A percentile compares a stretch with the other conserved stretches of the same genome.
Conservation (phyloP, 176 grass and related monocot genomes). For the Oryza glaberrima region DNA sequence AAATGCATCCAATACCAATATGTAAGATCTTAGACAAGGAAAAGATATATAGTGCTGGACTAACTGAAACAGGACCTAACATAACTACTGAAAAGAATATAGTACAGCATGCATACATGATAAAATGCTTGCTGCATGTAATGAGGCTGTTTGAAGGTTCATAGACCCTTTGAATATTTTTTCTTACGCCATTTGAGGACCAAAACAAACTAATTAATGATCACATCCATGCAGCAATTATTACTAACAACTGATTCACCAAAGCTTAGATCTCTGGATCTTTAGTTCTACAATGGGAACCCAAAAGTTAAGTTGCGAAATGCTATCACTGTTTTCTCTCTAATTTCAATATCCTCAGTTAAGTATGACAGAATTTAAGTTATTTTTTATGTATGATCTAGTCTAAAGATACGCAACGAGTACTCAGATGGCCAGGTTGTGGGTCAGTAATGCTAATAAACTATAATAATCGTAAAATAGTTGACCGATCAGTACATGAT, state of each 20-base stretch:
- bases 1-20: neutral
- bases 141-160: neutral
- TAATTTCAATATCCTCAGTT: neutral
- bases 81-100: neutral
- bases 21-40: neutral
- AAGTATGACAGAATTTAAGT: neutral
- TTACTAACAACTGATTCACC: neutral
- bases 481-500: too few relatives aligned
- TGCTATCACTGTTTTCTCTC: neutral
- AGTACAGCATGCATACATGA: neutral
- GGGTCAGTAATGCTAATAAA: neutral
- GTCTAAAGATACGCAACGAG: neutral
- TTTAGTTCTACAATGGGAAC: neutral
- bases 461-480: too few relatives aligned
- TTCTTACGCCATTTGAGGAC: neutral
- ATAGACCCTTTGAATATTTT: neutral
- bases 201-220: neutral
- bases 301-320: neutral
- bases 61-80: neutral
- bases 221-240: neutral
- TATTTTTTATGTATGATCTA: neutral
- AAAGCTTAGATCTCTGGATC: conserved; percentile 2
- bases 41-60: neutral
- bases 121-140: neutral
- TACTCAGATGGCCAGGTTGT: neutral